These are phyloP conservation scores for Neoboletus brunneissimus DNA, from an alignment of 768 basidiomycete species.

Conservation along the genomic window DNA sequence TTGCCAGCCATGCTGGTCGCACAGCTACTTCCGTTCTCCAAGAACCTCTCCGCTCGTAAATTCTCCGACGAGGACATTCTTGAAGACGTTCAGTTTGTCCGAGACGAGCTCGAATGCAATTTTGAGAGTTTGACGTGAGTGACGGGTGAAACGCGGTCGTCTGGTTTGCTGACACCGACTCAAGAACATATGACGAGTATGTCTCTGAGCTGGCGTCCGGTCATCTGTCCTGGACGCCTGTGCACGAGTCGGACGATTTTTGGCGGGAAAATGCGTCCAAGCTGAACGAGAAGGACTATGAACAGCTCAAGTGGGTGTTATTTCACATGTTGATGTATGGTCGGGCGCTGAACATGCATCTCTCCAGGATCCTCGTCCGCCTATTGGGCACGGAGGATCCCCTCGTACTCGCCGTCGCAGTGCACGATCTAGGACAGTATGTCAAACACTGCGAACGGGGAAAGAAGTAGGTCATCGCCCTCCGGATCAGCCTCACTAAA, in stretches of 20 bases:
- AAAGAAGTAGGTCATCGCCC: constrained; percentile 65
- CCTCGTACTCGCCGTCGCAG: constrained; percentile 83
- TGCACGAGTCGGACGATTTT: constrained; percentile 95
- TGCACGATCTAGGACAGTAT: constrained; percentile 92
- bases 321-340: not conserved
- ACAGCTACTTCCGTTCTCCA: constrained; percentile 81
- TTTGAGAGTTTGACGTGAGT: constrained; percentile 90
- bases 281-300: constrained; percentile 80
- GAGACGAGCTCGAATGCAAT: constrained; percentile 78
- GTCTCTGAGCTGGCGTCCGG: constrained; percentile 86
- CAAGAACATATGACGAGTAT: constrained; percentile 95
- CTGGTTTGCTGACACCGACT: constrained; percentile 1
- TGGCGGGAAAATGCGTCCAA: constrained; percentile 94
- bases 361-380: constrained; percentile 64
- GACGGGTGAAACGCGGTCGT: not conserved
- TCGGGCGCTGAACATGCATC: not conserved
- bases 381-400: constrained; percentile 69
- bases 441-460: constrained; percentile 89
- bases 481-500: not conserved
- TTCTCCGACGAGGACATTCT: constrained; percentile 94
- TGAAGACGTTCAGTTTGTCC: constrained; percentile 87
- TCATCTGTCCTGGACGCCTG: constrained; percentile 92
- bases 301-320: constrained; percentile 71
- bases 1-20: constrained; percentile 90
- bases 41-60: constrained; percentile 80